Base-by-base conservation (phyloP, 2,329 filamentous ascomycete species). In the Dendrostoma leiphaemia region DNA sequence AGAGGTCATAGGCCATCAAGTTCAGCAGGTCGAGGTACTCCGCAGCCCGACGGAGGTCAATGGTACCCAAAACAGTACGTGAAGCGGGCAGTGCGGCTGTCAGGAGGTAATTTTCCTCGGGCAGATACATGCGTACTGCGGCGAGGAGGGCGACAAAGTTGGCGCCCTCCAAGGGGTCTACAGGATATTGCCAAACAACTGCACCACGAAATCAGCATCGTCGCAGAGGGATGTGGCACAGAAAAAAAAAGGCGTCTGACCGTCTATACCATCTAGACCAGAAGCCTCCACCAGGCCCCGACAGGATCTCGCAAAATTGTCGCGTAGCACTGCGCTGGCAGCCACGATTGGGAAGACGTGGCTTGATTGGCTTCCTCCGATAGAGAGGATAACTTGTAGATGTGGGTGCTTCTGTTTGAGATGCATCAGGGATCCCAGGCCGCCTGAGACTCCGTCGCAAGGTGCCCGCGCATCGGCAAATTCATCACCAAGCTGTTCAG, bases 131-230 rank as follows among this genome's bases (percentile, higher is more conserved):
- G 54, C 90, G 85, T 48, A 90, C 73, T 17, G 81, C 76, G 9
- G 83, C 81, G 28, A 93, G 77, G 24, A 94, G 78, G 17, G 81
- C 77, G 41, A 91, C 70, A 65, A 91, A 92, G 67, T 91, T 80
- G 58, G 78, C 74, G 23, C 88, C 89, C 69, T 92, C 82, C 50
- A 83, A 75, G 2, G 76, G 67, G 65, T 88, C 78, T 51, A 79
- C 78, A 2, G 90, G 89, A 62, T 90, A 88, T 66, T 91, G 85
- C 90, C 90, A 94, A 63, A 89, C 86, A 66, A 94, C 89, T 93
- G 56, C 32, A 57, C 35, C 40, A 32, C 12, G n/a, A 24, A n/a
- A 48, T 23, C 29, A n/a, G 26, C 3, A 17, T 13, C 1, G n/a
- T 28, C 6, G 13, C 15, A 17, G 48, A 32, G n/a, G 28, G 10